phyloP scores from a whole-genome alignment of 2,329 filamentous ascomycete genomes.

The Ophiocordyceps camponoti-saundersi region DNA sequence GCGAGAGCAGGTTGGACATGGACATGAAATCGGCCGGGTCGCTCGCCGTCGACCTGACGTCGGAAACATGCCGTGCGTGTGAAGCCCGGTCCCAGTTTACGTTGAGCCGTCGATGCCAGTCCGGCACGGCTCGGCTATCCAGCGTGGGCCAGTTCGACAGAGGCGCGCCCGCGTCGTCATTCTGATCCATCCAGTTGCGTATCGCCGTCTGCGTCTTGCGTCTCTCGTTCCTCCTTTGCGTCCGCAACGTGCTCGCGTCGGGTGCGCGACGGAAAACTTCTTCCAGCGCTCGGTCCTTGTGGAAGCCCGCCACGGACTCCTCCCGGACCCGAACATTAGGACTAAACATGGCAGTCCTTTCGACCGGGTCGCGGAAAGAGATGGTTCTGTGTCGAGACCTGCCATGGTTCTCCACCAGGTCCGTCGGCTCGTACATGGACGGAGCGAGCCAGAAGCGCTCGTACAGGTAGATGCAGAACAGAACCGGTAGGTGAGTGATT shows the following conservation, averaged over 20 bases:
- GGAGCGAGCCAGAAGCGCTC: slow-evolving; percentile 65
- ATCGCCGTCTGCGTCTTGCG: slow-evolving; percentile 68
- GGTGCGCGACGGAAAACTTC: slow-evolving; percentile 73
- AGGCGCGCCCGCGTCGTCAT: slow-evolving; percentile 32
- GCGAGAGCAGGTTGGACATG: slow-evolving; percentile 27
- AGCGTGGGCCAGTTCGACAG: slow-evolving; percentile 31
- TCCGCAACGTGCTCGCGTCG: slow-evolving; percentile 42
- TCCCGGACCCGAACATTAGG: slow-evolving; percentile 58
- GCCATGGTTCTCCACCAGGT: slow-evolving; percentile 60
- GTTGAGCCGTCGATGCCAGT: slow-evolving; percentile 36
- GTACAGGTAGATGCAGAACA: slow-evolving; percentile 77
- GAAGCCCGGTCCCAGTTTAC: slow-evolving; percentile 29
- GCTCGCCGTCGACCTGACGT: slow-evolving; percentile 42
- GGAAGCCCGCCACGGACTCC: slow-evolving; percentile 73
- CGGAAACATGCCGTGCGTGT: slow-evolving; percentile 32
- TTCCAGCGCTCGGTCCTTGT: slow-evolving; percentile 78
- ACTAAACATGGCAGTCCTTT: slow-evolving; percentile 51
- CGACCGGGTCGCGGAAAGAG: slow-evolving; percentile 39
- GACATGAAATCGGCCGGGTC: slow-evolving; percentile 48
- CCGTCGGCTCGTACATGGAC: slow-evolving; percentile 64
- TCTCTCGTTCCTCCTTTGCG: slow-evolving; percentile 43
- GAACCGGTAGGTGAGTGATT: slow-evolving; percentile 69
- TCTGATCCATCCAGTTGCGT: slow-evolving; percentile 75
- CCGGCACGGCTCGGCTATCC: slow-evolving; percentile 24
- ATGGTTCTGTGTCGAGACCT: slow-evolving; percentile 30